Percentiles rank a stretch among this genome's conserved stretches.
Conservation (phyloP, 106 monocot genomes). For the Dioscorea zingiberensis region DNA sequence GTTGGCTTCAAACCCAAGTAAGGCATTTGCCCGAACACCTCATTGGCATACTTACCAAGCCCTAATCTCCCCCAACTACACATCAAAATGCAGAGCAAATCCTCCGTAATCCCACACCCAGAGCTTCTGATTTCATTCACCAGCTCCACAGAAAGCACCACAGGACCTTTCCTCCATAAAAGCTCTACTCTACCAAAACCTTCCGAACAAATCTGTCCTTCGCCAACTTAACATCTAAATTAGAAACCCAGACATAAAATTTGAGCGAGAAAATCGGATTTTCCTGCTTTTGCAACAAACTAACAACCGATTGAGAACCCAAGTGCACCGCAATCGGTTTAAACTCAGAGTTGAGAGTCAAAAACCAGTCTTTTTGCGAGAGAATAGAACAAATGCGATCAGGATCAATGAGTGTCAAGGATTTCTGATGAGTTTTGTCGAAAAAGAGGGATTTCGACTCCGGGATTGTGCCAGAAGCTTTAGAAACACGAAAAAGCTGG, state of each 20-base stretch:
- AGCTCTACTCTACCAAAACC: slow-evolving; percentile 41
- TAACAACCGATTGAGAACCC: slow-evolving; percentile 27
- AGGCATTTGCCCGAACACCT: slow-evolving; percentile 70
- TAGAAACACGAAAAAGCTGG: background rate
- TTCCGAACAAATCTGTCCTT: slow-evolving; percentile 33
- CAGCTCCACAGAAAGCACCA: slow-evolving; percentile 47
- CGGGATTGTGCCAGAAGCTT: background rate
- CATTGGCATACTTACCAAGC: slow-evolving; percentile 63
- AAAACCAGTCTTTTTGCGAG: slow-evolving; percentile 53
- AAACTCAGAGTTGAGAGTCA: slow-evolving; percentile 44
- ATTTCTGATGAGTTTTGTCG: background rate
- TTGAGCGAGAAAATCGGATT: slow-evolving; percentile 47
- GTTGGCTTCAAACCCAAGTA: slow-evolving; percentile 52
- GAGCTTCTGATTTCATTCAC: slow-evolving; percentile 43
- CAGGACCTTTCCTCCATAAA: slow-evolving; percentile 61
- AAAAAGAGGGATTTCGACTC: slow-evolving; percentile 1
- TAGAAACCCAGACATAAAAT: slow-evolving; percentile 72
- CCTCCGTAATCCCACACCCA: slow-evolving; percentile 52
- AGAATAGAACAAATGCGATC: slow-evolving; percentile 36
- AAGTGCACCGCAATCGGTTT: background rate
- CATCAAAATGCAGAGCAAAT: slow-evolving; percentile 61
- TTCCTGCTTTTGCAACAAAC: slow-evolving; percentile 28
- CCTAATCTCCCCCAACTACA: slow-evolving; percentile 81
- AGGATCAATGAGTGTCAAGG: slow-evolving; percentile 24
- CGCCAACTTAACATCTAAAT: slow-evolving; percentile 25